Evolutionary conservation across 495 filamentous ascomycete genomes (phyloP).

Genomic region (Bryoglossum gracile): DNA sequence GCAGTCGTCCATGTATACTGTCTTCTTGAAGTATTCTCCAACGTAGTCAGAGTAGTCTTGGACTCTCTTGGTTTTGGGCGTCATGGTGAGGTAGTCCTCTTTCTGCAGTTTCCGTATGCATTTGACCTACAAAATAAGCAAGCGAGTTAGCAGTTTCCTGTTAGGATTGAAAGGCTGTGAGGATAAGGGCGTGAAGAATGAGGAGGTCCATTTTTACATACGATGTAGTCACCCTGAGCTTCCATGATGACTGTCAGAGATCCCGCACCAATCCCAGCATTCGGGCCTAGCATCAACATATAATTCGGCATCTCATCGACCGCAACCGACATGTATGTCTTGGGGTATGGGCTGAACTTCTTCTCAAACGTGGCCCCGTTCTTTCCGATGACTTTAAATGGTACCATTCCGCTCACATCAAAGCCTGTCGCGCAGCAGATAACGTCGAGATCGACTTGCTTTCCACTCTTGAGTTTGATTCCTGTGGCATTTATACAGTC

Average conservation of each 20-base stretch:
- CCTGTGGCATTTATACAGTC: slow-evolving; percentile 48
- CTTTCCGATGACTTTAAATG: slow-evolving; percentile 49
- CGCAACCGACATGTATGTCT: slow-evolving; percentile 56
- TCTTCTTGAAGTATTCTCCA: slow-evolving; percentile 55
- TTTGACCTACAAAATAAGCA: too few relatives aligned
- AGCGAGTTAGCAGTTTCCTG: too few relatives aligned
- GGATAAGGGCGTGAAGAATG: too few relatives aligned
- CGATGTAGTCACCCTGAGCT: slow-evolving; percentile 51
- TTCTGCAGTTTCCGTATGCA: slow-evolving; percentile 54
- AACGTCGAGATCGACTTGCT: slow-evolving; percentile 44
- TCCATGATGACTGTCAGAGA: slow-evolving; percentile 47
- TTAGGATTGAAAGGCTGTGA: too few relatives aligned
- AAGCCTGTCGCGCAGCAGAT: slow-evolving; percentile 66
- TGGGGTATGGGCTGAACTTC: slow-evolving; percentile 49
- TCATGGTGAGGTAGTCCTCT: slow-evolving; percentile 56
- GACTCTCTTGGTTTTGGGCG: slow-evolving; percentile 43
- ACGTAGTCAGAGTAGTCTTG: slow-evolving; percentile 60
- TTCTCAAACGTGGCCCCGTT: slow-evolving; percentile 46
- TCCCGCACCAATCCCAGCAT: slow-evolving; percentile 44
- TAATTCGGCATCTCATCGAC: slow-evolving; percentile 62
- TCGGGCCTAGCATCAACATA: slow-evolving; percentile 51
- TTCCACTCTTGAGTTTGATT: slow-evolving; percentile 47
- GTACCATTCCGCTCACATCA: slow-evolving; percentile 49
- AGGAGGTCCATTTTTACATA: too few relatives aligned
- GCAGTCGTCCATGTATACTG: slow-evolving; percentile 58